Conservation (phyloP, 2,329 filamentous ascomycete genomes). For the Fusarium subglutinans region DNA sequence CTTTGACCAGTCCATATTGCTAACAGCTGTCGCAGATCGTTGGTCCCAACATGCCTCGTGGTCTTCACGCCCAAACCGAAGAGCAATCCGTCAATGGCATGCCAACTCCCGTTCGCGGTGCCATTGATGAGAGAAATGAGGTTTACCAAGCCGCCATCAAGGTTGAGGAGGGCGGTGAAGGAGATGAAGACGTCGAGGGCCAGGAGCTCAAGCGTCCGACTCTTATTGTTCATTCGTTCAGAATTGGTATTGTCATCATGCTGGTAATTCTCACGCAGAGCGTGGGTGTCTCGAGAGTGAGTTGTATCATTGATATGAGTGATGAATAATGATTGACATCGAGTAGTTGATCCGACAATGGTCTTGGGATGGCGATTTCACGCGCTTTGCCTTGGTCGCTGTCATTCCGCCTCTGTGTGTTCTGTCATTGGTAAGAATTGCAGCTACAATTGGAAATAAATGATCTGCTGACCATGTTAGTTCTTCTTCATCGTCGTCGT, state of each 20-base stretch:
- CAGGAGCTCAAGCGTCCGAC: constrained; percentile 31
- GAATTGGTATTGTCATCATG: constrained; percentile 41
- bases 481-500: constrained; percentile 44
- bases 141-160: constrained; percentile 38
- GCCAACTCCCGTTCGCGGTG: constrained; percentile 37
- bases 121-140: constrained; percentile 40
- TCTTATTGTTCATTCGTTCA: constrained; percentile 36
- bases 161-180: constrained; percentile 40
- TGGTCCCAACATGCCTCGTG: constrained; percentile 39
- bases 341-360: constrained; percentile 26
- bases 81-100: constrained; percentile 25
- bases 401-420: constrained; percentile 33
- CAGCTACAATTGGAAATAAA: too few relatives aligned
- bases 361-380: constrained; percentile 37
- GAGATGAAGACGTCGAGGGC: constrained; percentile 35
- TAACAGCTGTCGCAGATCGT: constrained; percentile 14
- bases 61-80: constrained; percentile 35
- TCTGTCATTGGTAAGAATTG: constrained; percentile 22
- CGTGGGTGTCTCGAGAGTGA: constrained; percentile 39
- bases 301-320: not conserved
- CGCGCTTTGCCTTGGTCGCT: constrained; percentile 26
- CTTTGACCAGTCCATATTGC: too few relatives aligned
- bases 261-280: constrained; percentile 40
- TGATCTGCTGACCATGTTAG: not conserved
- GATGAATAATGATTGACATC: rapidly evolving